Evolutionary conservation across 2,329 filamentous ascomycete species (phyloP).

Genomic region (Cordyceps fumosorosea): DNA sequence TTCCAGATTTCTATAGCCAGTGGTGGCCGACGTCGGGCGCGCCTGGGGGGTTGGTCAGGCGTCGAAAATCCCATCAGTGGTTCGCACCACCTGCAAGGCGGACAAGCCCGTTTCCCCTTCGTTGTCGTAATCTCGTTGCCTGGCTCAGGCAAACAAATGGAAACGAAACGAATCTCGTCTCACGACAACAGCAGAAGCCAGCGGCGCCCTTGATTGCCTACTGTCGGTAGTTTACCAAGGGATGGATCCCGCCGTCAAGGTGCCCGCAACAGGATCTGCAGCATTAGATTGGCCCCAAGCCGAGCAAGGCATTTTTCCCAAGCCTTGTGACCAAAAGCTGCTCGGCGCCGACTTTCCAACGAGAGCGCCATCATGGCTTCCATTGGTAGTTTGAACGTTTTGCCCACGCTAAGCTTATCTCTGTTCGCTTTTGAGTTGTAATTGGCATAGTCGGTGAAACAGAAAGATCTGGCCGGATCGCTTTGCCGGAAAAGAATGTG

Average conservation of each 20-base stretch:
- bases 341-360: neutral
- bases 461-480: too few relatives aligned
- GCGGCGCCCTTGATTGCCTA: too few relatives aligned
- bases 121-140: neutral
- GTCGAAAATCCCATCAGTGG: neutral
- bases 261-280: too few relatives aligned
- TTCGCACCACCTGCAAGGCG: conserved; percentile 7
- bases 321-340: conserved; percentile 1
- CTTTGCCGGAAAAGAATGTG: neutral
- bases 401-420: neutral
- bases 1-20: neutral
- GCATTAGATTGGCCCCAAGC: neutral
- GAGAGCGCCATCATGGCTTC: too few relatives aligned
- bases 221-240: too few relatives aligned
- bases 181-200: neutral
- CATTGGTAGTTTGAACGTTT: neutral
- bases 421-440: neutral
- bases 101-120: neutral
- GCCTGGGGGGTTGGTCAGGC: neutral
- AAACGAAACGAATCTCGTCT: neutral
- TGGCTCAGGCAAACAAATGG: neutral
- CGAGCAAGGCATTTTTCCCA: conserved; percentile 8
- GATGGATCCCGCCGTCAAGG: too few relatives aligned
- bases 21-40: neutral
- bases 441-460: neutral